Evolutionary conservation across 257 asterid genomes (phyloP), one percentile per base, ranked within the genome.

Genomic region (Handroanthus guayacan): DNA sequence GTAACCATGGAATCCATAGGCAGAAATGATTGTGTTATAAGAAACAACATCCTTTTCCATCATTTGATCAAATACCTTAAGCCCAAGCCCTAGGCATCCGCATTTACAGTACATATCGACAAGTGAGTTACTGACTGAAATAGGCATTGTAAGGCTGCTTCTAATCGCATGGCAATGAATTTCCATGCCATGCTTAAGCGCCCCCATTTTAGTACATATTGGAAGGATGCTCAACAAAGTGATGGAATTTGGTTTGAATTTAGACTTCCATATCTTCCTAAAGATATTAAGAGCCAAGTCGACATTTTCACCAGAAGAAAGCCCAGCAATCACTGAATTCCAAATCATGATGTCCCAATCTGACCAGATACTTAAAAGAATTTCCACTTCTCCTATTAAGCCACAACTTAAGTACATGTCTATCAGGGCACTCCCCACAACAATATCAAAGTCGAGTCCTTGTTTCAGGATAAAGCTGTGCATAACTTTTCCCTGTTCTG

Each of bases 21-120:
- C 77, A n/a, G 87, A 83, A 52, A 83, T 83, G 18, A 73, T 58
- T 11, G 87, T 83, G 75, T 83, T 80, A 36, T 80, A 83, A n/a
- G 84, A 72, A 20, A 77, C 69, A 39, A 77, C 63, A 77, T 83
- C 82, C 76, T 67, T 77, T 50, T 77, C 80, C 79, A 12, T 52
- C 84, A 77, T 80, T 34, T 36, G 61, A 64, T 83, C 80, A 64
- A 83, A 80, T 69, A 83, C 74, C 76, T 77, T 83, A 43, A 73
- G 70, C 31, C 87, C 84, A 51, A 55, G 70, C 47, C 61, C 70
- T 18, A 83, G 57, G 79, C 41, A 70, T 52, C 87, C 87, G 11
- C 84, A 83, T 77, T 83, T 80, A 58, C 81, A 83, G 79, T 80
- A 80, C 87, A 83, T 69, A 64, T 83, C 84, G 10, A 83, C 51